Evolutionary conservation across 805 yeast genomes (phyloP), one percentile per base, ranked within the genome.

Genomic region (Lipomyces sp.): DNA sequence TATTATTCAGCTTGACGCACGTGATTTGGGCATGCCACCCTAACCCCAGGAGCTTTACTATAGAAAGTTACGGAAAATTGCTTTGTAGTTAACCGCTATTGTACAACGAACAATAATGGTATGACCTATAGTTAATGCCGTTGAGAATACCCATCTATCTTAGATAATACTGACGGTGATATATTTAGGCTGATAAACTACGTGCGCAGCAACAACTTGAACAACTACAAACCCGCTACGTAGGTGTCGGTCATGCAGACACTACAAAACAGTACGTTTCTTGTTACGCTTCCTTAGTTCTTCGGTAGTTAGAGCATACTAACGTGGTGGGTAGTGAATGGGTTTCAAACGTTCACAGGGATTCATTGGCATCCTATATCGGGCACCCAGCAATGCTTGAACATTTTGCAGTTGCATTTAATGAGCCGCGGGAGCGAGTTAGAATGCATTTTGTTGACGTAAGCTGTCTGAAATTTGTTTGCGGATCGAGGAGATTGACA

Each of bases 211-310:
- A 72, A 39, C 73, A 71, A 45, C 65, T 71, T 15, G 74, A 71
- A 37, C 74, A 71, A 55, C 59, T 71, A 3, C 74, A 71, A 59
- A 56, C 67, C 24, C 69, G 74, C 2, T 70, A 89, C 74, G 80
- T 88, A 30, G 97, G 96, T 1, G 76, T 93, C 0, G 97, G 97
- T 0, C 83, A 86, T 73, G 82, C 92, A 8, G 87, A 86, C 62
- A 92, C 96, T 0, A 80, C 88, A 0, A 80, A 87, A 60, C 81
- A 81, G 77, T 76, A 70, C 32, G 77, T 70, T 2, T 37, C 15
- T n/a, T 3, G 29, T 71, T 70, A 5, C 33, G 3, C 29, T 10
- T 34, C 2, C 18, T 57, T 53, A 50, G 32, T 5, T n/a, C 34
- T 3, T 30, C 15, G 15, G 39, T 37, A 8, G 50, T 33, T 11